Conservation (phyloP, 2,329 filamentous ascomycete genomes). For the Talaromyces sp. region DNA sequence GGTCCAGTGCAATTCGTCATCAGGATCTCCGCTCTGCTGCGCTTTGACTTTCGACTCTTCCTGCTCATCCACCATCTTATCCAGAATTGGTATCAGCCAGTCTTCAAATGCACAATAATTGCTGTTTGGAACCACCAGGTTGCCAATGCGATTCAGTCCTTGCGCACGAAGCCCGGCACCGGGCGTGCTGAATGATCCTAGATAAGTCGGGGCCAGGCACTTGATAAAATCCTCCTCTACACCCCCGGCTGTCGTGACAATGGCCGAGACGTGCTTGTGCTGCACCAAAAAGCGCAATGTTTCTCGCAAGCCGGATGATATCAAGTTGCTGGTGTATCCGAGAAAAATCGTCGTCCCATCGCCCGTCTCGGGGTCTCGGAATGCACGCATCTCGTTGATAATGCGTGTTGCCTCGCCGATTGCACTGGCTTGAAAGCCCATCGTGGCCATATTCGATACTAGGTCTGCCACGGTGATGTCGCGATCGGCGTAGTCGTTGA, state of each 20-base stretch:
- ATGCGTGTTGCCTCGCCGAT: constrained; percentile 84
- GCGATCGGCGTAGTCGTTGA: constrained; percentile 66
- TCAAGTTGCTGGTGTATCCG: constrained; percentile 95
- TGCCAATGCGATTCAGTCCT: constrained; percentile 93
- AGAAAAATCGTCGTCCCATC: constrained; percentile 89
- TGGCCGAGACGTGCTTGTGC: constrained; percentile 84
- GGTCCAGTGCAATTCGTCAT: constrained; percentile 79
- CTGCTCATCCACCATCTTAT: constrained; percentile 89
- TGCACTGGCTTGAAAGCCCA: constrained; percentile 78
- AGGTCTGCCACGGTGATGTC: constrained; percentile 83
- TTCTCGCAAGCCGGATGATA: constrained; percentile 89
- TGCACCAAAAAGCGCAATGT: constrained; percentile 88
- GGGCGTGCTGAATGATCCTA: constrained; percentile 74
- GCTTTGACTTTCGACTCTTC: constrained; percentile 65
- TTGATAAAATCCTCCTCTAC: constrained; percentile 99
- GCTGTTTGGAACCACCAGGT: constrained; percentile 89
- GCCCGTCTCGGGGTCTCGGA: constrained; percentile 72
- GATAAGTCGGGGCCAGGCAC: constrained; percentile 89
- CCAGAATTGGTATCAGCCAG: constrained; percentile 94
- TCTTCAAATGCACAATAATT: constrained; percentile 98
- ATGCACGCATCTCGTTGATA: constrained; percentile 89
- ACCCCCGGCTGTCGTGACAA: constrained; percentile 92
- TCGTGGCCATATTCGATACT: constrained; percentile 72
- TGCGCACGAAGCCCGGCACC: constrained; percentile 75
- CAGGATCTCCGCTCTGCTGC: constrained; percentile 37